Evolutionary conservation across 495 filamentous ascomycete genomes (phyloP).

Genomic region (Entonaema liquescens): DNA sequence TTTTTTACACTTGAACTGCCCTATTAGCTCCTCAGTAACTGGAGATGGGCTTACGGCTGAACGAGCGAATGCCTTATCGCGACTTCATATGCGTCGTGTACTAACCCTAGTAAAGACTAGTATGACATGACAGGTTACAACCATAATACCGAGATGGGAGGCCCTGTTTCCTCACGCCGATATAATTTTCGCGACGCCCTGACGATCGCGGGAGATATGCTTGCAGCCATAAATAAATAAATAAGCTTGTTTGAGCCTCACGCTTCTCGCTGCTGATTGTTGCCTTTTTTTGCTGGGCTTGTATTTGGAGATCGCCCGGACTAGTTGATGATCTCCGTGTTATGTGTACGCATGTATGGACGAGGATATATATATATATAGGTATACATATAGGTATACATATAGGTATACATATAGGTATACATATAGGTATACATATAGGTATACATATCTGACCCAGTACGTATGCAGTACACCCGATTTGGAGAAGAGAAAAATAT

Average conservation of each 20-base stretch:
- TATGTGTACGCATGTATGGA: not conserved
- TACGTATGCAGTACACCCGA: too few relatives aligned
- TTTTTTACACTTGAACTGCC: not conserved
- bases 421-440: too few relatives aligned
- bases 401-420: too few relatives aligned
- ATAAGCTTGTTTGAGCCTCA: not conserved
- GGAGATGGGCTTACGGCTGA: not conserved
- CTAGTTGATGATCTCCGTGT: not conserved
- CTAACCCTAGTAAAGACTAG: not conserved
- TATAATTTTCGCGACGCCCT: not conserved
- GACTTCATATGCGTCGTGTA: not conserved
- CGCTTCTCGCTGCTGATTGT: not conserved
- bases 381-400: too few relatives aligned
- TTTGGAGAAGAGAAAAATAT: too few relatives aligned
- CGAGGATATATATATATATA: too few relatives aligned
- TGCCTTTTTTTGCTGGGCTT: not conserved
- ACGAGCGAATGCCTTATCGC: not conserved
- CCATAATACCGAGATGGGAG: not conserved
- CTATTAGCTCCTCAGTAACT: not conserved
- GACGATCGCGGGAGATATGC: too few relatives aligned
- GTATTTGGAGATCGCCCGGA: too few relatives aligned
- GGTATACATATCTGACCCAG: too few relatives aligned
- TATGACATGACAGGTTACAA: not conserved
- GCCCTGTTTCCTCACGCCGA: not conserved
- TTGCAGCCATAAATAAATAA: not conserved